Conservation (phyloP, 805 yeast species). For the Candida maris region DNA sequence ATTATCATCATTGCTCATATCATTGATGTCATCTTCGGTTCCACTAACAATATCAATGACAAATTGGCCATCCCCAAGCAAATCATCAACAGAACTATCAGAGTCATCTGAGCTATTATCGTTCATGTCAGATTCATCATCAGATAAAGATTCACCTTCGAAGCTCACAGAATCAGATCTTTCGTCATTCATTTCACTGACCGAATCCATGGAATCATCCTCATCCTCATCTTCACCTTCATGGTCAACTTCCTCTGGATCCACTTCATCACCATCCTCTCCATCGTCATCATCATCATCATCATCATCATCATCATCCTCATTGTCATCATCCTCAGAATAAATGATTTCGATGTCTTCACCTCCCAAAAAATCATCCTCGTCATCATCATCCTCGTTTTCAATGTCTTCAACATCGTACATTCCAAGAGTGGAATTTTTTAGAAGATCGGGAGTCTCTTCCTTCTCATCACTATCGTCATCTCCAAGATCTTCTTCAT, state of each 20-base stretch:
- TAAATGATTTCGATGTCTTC: slow-evolving; percentile 32
- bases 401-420: slow-evolving; percentile 73
- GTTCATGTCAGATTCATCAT: slow-evolving; percentile 17
- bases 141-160: slow-evolving; percentile 2
- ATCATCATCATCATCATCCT: slow-evolving; percentile 16
- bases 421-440: slow-evolving; percentile 92
- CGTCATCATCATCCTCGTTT: slow-evolving; percentile 30
- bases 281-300: slow-evolving; percentile 38
- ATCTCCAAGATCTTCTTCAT: slow-evolving; percentile 62
- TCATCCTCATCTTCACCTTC: slow-evolving; percentile 15
- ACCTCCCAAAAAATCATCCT: slow-evolving; percentile 29
- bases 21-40: slow-evolving; percentile 22
- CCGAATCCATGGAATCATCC: slow-evolving; percentile 10
- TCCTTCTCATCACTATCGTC: slow-evolving; percentile 56
- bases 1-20: slow-evolving; percentile 23
- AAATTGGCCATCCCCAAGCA: slow-evolving; percentile 24
- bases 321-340: slow-evolving; percentile 24
- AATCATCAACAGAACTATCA: slow-evolving; percentile 22
- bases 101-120: slow-evolving; percentile 18
- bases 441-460: slow-evolving; percentile 77
- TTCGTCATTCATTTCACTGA: slow-evolving; percentile 19
- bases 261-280: slow-evolving; percentile 11
- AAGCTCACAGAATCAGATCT: slow-evolving; percentile 17
- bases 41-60: slow-evolving; percentile 29
- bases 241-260: slow-evolving; percentile 18